Conservation (phyloP, 2,329 filamentous ascomycete genomes). For the Penicillium aurantiogriseum region DNA sequence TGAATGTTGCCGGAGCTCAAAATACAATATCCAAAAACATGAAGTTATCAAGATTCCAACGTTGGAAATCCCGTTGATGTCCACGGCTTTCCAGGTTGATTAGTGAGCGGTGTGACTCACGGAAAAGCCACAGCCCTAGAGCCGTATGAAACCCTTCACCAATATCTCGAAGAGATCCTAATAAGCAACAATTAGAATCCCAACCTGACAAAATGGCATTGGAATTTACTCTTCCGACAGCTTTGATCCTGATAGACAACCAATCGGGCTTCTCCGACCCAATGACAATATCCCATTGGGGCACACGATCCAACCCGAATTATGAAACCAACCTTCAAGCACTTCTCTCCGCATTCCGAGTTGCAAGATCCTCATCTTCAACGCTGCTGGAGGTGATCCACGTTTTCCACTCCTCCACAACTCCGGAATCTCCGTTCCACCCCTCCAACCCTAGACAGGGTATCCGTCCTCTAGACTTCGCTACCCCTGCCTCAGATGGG, state of each 20-base stretch:
- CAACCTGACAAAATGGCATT: constrained; percentile 16
- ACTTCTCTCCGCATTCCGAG: constrained; percentile 40
- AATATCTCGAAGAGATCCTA: no score
- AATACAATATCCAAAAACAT: not conserved
- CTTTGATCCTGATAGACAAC: constrained; percentile 51
- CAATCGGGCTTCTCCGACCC: constrained; percentile 45
- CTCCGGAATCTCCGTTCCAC: constrained; percentile 37
- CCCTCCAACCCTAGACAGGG: constrained; percentile 31
- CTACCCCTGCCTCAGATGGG: constrained; percentile 28
- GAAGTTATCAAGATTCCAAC: not conserved
- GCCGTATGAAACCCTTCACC: not conserved
- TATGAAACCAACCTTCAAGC: constrained; percentile 46
- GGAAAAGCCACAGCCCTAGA: not conserved
- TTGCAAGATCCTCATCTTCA: constrained; percentile 18
- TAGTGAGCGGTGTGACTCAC: not conserved
- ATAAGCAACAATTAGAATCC: not conserved
- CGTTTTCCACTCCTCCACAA: constrained; percentile 46
- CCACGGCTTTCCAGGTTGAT: not conserved
- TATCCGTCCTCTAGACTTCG: constrained; percentile 33
- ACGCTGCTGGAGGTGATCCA: constrained; percentile 43
- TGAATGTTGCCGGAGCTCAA: not conserved
- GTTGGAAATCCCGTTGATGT: no score
- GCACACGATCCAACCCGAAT: constrained; percentile 45
- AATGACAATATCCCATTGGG: constrained; percentile 36
- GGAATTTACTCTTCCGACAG: constrained; percentile 34